A percentile compares a stretch with the other conserved stretches of the same genome.
Conservation (phyloP, 1,284 basidiomycete genomes). For the Dichomitus squalens region DNA sequence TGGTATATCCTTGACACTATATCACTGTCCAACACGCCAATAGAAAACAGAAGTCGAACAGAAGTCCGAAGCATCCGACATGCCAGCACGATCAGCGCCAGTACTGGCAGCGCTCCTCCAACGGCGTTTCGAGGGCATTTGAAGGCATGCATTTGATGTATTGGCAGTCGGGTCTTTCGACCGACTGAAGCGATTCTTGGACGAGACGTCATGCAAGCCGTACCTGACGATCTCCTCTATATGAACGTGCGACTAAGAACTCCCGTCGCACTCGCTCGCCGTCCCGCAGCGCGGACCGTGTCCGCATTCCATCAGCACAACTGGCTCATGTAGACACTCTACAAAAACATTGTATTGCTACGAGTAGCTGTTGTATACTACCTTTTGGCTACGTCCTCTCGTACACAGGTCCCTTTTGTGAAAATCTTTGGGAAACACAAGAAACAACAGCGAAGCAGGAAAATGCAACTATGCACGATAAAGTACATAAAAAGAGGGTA, state of each 20-base stretch:
- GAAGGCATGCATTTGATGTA: background rate
- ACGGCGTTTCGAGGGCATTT: background rate
- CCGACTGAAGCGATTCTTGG: no score
- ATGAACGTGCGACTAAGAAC: no score
- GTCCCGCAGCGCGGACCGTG: no score
- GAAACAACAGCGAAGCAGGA: background rate
- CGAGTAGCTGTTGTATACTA: constrained; percentile 4
- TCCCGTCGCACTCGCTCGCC: no score
- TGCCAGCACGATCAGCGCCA: background rate
- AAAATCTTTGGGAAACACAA: background rate
- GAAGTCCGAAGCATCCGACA: background rate
- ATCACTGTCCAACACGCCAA: background rate
- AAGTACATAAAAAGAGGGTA: no score
- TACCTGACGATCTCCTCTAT: background rate
- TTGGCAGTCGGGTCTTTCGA: no score
- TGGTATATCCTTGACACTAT: background rate
- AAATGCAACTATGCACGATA: no score
- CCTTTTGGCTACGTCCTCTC: constrained; percentile 21
- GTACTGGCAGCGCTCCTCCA: background rate
- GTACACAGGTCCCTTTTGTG: constrained; percentile 18
- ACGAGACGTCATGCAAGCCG: background rate
- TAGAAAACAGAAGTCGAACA: background rate
- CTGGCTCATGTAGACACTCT: constrained; percentile 5
- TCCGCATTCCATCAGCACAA: no score
- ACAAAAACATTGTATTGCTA: constrained; percentile 14